Percentiles rank a stretch among this genome's conserved stretches.
These are phyloP conservation scores for Melampsora abietis-canadensis DNA, from an alignment of 1,284 basidiomycete species.

Conservation along the genomic window DNA sequence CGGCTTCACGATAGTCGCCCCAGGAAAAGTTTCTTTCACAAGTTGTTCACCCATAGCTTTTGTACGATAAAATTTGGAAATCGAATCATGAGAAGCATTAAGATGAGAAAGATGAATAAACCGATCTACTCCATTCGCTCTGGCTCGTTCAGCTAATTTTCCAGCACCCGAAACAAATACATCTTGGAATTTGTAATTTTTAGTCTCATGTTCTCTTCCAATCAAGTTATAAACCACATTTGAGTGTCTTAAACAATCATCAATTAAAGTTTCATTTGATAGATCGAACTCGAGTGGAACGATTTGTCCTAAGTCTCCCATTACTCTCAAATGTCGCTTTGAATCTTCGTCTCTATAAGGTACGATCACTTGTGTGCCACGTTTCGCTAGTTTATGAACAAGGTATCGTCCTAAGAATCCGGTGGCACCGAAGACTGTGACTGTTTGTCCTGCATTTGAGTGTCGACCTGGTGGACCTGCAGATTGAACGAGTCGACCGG, in stretches of 20 bases:
- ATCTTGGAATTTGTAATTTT: conserved; percentile 77
- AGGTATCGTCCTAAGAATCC: conserved; percentile 93
- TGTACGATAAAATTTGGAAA: conserved; percentile 78
- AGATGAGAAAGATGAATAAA: conserved; percentile 94
- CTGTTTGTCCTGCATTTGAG: conserved; percentile 79
- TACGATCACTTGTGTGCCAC: conserved; percentile 88
- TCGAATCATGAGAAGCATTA: conserved; percentile 76
- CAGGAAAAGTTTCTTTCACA: conserved; percentile 78
- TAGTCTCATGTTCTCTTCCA: conserved; percentile 85
- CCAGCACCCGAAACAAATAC: conserved; percentile 61
- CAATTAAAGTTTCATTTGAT: conserved; percentile 79
- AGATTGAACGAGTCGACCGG: conserved; percentile 50
- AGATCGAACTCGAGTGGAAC: conserved; percentile 97
- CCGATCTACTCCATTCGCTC: conserved; percentile 72
- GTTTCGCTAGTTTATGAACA: conserved; percentile 83
- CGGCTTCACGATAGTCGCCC: conserved; percentile 85
- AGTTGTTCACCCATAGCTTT: conserved; percentile 87
- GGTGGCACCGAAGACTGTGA: conserved; percentile 94
- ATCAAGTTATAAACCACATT: conserved; percentile 95
- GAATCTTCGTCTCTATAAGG: conserved; percentile 93
- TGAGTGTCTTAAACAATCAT: conserved; percentile 89
- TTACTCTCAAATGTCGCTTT: conserved; percentile 74
- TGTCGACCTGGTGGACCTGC: conserved; percentile 64
- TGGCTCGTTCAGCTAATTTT: conserved; percentile 70
- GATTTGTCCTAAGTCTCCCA: conserved; percentile 95